Evolutionary conservation across 2,329 filamentous ascomycete genomes (phyloP), one percentile per base, ranked within the genome.

Genomic region (Immersiporthe knoxdaviesiana): DNA sequence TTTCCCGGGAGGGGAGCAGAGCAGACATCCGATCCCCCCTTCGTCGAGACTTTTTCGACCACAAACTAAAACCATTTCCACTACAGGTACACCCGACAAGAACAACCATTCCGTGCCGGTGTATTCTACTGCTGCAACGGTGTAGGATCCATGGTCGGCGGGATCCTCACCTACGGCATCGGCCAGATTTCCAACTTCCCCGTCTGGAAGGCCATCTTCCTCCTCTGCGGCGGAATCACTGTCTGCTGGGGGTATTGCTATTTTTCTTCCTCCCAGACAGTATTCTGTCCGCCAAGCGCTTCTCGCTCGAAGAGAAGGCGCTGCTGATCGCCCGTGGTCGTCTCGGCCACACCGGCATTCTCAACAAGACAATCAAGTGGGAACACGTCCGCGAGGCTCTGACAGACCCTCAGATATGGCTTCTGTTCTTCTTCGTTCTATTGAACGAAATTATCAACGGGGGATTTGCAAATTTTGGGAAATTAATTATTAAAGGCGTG

Each of bases 401-500:
- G 8, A 50, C 75, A 5, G 82, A 84, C 65, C 77, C 80, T 0
- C 81, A 84, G 72, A 78, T 84, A 8, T 83, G 81, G 81, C 75
- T 83, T 1, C 70, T 83, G 6, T 81, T 82, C 65, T 69, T 83
- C 0, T 84, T 81, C 66, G 80, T 80, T 3, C 76, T 88, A 0
- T 75, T 86, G 24, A 88, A 88, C 68, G 85, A 88, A 72, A 77
- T 80, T 1, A 81, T 87, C 71, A 88, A 82, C 63, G 84, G 84
- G 3, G 86, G 85, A 0, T 75, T 86, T 11, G 82, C 85, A 6
- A 87, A 85, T 72, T 88, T 88, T 71, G 82, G 84, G 52, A 87
- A 85, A 67, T 79, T 86, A 30, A 87, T 88, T 66, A 81, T 87
- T 74, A 86, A 87, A 68, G 81, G 83, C 1, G 76, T 85, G 2